These are phyloP conservation scores for Thermothielavioides terrestris DNA, from an alignment of 495 filamentous ascomycete species.

Conservation along the genomic window DNA sequence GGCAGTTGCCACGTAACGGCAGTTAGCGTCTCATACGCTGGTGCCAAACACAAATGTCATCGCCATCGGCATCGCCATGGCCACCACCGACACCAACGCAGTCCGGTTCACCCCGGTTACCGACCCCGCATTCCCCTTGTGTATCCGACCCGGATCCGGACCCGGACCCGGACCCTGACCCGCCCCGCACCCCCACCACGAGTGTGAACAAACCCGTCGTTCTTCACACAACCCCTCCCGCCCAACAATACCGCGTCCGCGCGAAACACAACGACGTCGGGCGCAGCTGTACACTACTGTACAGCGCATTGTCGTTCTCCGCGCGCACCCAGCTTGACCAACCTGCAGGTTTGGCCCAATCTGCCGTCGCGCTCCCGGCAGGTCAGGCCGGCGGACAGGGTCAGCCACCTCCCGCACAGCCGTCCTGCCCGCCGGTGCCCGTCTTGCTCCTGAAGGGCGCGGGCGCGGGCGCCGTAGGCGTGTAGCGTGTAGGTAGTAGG, in stretches of 20 bases:
- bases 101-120: slow-evolving; percentile 18
- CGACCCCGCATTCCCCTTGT: slow-evolving; percentile 9
- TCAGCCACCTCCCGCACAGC: slow-evolving; percentile 48
- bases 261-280: slow-evolving; percentile 53
- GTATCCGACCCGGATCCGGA: not conserved
- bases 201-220: slow-evolving; percentile 26
- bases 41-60: slow-evolving; percentile 40
- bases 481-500: too few relatives aligned
- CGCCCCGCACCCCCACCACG: not conserved
- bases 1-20: not conserved
- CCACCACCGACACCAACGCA: slow-evolving; percentile 45
- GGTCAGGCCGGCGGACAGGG: slow-evolving; percentile 33
- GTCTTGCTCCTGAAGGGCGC: slow-evolving; percentile 47
- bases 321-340: slow-evolving; percentile 44
- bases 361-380: slow-evolving; percentile 44
- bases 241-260: slow-evolving; percentile 31
- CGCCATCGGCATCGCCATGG: slow-evolving; percentile 44
- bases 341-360: slow-evolving; percentile 49
- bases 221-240: slow-evolving; percentile 41
- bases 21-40: slow-evolving; percentile 10
- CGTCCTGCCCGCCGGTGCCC: slow-evolving; percentile 49
- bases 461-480: too few relatives aligned
- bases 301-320: slow-evolving; percentile 44
- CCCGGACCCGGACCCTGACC: not conserved
- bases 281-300: too few relatives aligned